A percentile compares a stretch with the other conserved stretches of the same genome.
These are phyloP conservation scores for Capronia americana DNA, from an alignment of 2,329 filamentous ascomycete species.

Conservation along the genomic window DNA sequence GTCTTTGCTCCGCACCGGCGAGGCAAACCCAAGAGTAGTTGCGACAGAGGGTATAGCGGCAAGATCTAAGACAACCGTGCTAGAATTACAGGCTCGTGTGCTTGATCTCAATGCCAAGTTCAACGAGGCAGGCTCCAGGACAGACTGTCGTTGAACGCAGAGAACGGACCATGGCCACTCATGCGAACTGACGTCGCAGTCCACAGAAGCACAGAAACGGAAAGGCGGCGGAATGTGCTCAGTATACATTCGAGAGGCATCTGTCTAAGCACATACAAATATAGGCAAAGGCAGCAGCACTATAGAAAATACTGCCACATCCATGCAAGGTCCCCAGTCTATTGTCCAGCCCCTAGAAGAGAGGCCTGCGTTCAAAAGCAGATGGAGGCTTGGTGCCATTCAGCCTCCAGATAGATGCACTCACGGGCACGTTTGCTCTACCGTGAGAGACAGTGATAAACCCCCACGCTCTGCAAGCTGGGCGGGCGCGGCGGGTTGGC, in stretches of 20 bases:
- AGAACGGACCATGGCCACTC: background rate
- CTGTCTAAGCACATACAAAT: background rate
- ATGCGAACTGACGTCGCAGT: background rate
- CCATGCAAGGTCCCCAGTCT: background rate
- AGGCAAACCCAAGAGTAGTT: background rate
- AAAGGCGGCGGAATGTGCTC: background rate
- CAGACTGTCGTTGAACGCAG: background rate
- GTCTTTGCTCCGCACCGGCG: background rate
- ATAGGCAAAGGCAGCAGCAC: background rate
- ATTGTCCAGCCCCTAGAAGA: background rate
- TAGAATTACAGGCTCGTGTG: slow-evolving; percentile 1
- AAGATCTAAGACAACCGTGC: background rate
- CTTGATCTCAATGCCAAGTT: background rate
- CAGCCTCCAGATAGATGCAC: background rate
- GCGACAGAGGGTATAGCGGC: background rate
- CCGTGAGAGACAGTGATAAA: background rate
- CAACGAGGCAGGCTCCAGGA: background rate
- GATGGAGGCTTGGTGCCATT: background rate
- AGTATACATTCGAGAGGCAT: background rate
- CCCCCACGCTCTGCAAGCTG: background rate
- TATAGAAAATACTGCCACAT: background rate
- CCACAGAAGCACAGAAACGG: background rate
- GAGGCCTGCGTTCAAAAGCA: background rate
- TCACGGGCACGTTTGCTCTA: background rate
- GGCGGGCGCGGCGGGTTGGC: background rate